Evolutionary conservation across 2,329 filamentous ascomycete species (phyloP).

Genomic region (Alternaria sp.): DNA sequence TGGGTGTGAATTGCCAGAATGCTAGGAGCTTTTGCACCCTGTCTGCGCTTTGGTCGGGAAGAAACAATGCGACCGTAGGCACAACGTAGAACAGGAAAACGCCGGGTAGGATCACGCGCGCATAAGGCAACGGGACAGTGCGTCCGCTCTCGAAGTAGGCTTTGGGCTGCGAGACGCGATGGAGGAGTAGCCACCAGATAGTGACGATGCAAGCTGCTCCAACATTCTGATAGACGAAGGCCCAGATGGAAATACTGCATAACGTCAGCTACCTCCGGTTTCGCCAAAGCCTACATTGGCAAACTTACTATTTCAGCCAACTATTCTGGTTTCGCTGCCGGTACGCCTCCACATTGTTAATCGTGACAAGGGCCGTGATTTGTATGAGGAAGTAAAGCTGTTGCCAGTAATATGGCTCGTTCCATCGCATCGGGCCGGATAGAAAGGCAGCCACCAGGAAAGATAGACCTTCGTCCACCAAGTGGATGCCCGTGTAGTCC

Average conservation of each 20-base stretch:
- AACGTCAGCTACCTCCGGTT: background rate
- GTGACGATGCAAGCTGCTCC: slow-evolving; percentile 18
- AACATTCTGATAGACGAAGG: slow-evolving; percentile 22
- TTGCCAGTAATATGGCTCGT: slow-evolving; percentile 24
- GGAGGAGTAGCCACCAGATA: slow-evolving; percentile 20
- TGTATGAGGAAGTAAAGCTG: slow-evolving; percentile 23
- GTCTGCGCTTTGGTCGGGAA: slow-evolving; percentile 2
- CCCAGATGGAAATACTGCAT: slow-evolving; percentile 13
- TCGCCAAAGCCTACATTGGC: background rate
- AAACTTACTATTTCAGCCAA: slow-evolving; percentile 27
- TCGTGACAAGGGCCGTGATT: slow-evolving; percentile 6
- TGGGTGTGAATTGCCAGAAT: slow-evolving; percentile 22
- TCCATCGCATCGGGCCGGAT: slow-evolving; percentile 13
- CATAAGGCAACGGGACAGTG: slow-evolving; percentile 18
- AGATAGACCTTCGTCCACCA: slow-evolving; percentile 13
- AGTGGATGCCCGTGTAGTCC: slow-evolving; percentile 16
- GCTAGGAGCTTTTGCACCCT: slow-evolving; percentile 15
- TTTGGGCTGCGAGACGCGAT: slow-evolving; percentile 13
- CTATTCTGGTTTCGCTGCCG: slow-evolving; percentile 19
- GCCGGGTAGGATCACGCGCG: slow-evolving; percentile 16
- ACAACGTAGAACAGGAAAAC: slow-evolving; percentile 16
- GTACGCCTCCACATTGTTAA: slow-evolving; percentile 24
- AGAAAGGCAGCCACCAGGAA: slow-evolving; percentile 22
- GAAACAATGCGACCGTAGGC: slow-evolving; percentile 19
- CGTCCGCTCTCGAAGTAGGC: slow-evolving; percentile 23